A percentile compares a stretch with the other conserved stretches of the same genome.
Conservation (phyloP, 2,329 filamentous ascomycete species). For the Beauveria rudraprayagi region DNA sequence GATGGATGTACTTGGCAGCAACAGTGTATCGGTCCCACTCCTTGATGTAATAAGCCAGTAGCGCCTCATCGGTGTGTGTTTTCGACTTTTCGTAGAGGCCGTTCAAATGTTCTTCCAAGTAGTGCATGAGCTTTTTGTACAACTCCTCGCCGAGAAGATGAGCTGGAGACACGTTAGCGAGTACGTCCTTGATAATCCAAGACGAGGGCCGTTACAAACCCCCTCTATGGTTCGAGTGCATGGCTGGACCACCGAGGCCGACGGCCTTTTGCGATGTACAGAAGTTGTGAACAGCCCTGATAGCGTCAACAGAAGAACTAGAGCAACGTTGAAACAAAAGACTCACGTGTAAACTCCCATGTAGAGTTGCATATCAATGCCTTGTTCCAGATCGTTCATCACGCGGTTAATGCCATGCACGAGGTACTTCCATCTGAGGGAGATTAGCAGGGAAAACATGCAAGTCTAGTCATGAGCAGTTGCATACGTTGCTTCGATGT, state of each 20-base stretch:
- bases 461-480: slow-evolving; percentile 6
- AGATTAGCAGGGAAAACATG: slow-evolving; percentile 17
- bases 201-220: slow-evolving; percentile 37
- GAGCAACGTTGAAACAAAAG: neutral
- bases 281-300: slow-evolving; percentile 90
- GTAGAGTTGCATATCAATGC: slow-evolving; percentile 93
- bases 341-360: slow-evolving; percentile 89
- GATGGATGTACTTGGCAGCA: slow-evolving; percentile 94
- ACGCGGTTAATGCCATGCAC: slow-evolving; percentile 84
- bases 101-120: slow-evolving; percentile 71
- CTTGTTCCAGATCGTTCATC: slow-evolving; percentile 85
- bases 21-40: slow-evolving; percentile 96
- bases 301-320: slow-evolving; percentile 26
- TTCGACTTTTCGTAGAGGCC: slow-evolving; percentile 64
- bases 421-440: slow-evolving; percentile 74
- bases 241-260: slow-evolving; percentile 39
- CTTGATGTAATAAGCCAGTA: slow-evolving; percentile 87
- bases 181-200: neutral
- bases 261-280: slow-evolving; percentile 96
- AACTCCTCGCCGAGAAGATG: slow-evolving; percentile 93
- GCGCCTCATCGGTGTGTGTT: slow-evolving; percentile 77
- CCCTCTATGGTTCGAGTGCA: slow-evolving; percentile 44
- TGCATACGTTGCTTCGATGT: slow-evolving; percentile 44
- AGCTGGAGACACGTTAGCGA: slow-evolving; percentile 40
- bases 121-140: slow-evolving; percentile 83